Evolutionary conservation across 2,329 filamentous ascomycete genomes (phyloP).

Genomic region (Pseudogymnoascus sp.): DNA sequence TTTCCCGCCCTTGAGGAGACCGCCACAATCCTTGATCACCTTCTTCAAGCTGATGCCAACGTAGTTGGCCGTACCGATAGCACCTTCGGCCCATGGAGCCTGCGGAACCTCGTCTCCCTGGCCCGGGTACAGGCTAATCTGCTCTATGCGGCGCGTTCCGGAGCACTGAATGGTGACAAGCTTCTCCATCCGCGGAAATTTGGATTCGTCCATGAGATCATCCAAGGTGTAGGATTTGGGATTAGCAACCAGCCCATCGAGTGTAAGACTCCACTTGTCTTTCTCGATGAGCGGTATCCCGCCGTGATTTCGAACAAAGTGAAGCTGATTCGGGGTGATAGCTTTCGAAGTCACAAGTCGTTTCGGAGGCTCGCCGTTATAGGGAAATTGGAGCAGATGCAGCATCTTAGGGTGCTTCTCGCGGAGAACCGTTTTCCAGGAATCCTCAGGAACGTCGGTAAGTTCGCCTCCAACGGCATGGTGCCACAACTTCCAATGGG

Average conservation of each 20-base stretch:
- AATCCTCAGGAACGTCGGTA: slow-evolving; percentile 45
- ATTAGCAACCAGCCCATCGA: slow-evolving; percentile 54
- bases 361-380: slow-evolving; percentile 56
- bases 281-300: slow-evolving; percentile 59
- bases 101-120: slow-evolving; percentile 51
- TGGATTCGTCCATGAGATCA: slow-evolving; percentile 51
- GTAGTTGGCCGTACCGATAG: slow-evolving; percentile 58
- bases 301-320: slow-evolving; percentile 66
- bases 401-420: slow-evolving; percentile 55
- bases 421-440: slow-evolving; percentile 45
- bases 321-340: slow-evolving; percentile 53
- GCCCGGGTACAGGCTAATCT: slow-evolving; percentile 56
- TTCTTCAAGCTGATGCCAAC: slow-evolving; percentile 59
- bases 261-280: slow-evolving; percentile 42
- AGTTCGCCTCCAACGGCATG: slow-evolving; percentile 42
- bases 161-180: slow-evolving; percentile 58
- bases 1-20: slow-evolving; percentile 44
- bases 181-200: slow-evolving; percentile 53
- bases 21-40: slow-evolving; percentile 62
- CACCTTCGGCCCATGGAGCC: slow-evolving; percentile 55
- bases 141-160: slow-evolving; percentile 60
- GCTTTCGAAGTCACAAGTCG: slow-evolving; percentile 44
- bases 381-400: slow-evolving; percentile 54
- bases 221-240: slow-evolving; percentile 49
- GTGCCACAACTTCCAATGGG: slow-evolving; percentile 52